Evolutionary conservation across 805 yeast species (phyloP).

Genomic region (Candida methanosorbosa): DNA sequence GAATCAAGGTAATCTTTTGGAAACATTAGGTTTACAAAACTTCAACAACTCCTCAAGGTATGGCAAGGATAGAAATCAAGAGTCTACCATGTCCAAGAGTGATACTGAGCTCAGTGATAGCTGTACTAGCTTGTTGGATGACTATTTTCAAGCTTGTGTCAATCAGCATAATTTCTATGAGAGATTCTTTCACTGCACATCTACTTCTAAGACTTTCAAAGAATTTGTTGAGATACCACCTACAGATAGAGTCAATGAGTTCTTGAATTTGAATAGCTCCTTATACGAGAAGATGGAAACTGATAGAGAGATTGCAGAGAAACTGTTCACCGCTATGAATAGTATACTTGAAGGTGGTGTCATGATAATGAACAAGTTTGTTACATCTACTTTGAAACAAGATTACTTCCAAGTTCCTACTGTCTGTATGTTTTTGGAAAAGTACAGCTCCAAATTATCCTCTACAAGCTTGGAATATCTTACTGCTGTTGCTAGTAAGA

Average conservation of each 20-base stretch:
- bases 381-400: constrained; percentile 26
- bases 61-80: not conserved
- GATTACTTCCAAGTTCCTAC: constrained; percentile 34
- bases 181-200: constrained; percentile 36
- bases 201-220: constrained; percentile 29
- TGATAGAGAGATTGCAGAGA: constrained; percentile 22
- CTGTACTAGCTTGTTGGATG: constrained; percentile 3
- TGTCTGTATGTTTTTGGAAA: constrained; percentile 33
- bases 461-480: constrained; percentile 59
- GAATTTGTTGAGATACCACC: constrained; percentile 27
- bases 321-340: constrained; percentile 21
- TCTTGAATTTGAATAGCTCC: constrained; percentile 1
- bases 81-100: not conserved
- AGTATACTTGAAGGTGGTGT: constrained; percentile 17
- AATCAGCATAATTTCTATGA: constrained; percentile 42
- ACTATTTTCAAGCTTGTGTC: constrained; percentile 8
- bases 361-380: constrained; percentile 21
- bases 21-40: not conserved
- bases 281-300: constrained; percentile 13
- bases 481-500: constrained; percentile 38
- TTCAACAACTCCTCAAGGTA: too few species aligned
- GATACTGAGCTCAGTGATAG: not conserved
- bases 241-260: constrained; percentile 12
- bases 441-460: constrained; percentile 25
- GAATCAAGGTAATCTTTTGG: not conserved